Base-by-base conservation (phyloP, 2,329 filamentous ascomycete genomes). In the Biscogniauxia marginata region DNA sequence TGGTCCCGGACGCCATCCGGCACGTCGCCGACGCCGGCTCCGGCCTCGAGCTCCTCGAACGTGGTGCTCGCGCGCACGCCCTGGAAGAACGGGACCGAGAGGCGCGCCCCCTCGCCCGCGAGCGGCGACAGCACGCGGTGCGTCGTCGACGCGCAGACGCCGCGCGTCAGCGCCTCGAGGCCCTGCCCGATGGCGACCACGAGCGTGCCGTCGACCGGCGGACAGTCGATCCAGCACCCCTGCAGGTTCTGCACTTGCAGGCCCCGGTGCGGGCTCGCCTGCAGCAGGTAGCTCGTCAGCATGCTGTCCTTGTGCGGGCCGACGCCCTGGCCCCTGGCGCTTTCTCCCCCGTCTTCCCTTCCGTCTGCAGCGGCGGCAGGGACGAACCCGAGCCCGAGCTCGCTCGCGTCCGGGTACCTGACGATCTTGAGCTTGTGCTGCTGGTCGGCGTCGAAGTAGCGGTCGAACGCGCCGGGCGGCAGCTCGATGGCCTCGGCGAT, bases 361-460 rank as follows among this genome's bases (percentile, higher is more conserved):
- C n/a, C n/a, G n/a, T n/a, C n/a, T n/a, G n/a, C n/a, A n/a, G n/a
- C n/a, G n/a, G n/a, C n/a, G n/a, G n/a, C n/a, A n/a, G n/a, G n/a
- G n/a, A n/a, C n/a, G n/a, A n/a, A n/a, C n/a, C n/a, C n/a, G n/a
- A 79, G 70, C 0, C 80, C 83, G 1, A 89, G 74, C 70, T 85
- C 80, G n/a, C 76, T 73, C 11, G 83, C 72, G 69, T 95, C 91
- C 0, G 91, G 91, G 69, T 95, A 96, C 75, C 90, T 91, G 58
- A 96, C 87, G 57, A 96, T 87, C 77, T 96, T 96, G 66, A 96
- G 81, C 77, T 96, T 96, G 77, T 96, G 90, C 75, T 95, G 91
- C 76, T 84, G 78, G 64, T 82, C 72, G 45, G 80, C 73, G 70
- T 93, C 90, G 73, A 93, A 93, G 78, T 93, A 96, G 65, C 83